Base-by-base conservation (phyloP, 139 green algal genomes). In the Prasinococcaceae sp. region DNA sequence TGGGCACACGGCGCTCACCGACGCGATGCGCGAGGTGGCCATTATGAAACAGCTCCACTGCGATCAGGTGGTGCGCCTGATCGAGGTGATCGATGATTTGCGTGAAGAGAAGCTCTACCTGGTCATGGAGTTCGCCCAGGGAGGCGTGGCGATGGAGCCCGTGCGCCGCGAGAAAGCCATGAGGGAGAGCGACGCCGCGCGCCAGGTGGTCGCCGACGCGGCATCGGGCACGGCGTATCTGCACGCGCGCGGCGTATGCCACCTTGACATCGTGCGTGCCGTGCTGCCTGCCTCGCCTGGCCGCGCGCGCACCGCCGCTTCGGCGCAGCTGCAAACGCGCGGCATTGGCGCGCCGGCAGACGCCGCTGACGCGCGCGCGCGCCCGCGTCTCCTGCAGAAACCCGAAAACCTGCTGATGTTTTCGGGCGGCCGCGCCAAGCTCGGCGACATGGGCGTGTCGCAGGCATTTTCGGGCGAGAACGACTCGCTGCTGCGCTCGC, bases 11-110 rank as follows among this genome's bases (percentile, higher is more conserved):
- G 10, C 46, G 8, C 46, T 53, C 10, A 6, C 10, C 6, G 38
- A 59, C 46, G 8, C 6, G 8, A 9, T 50, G 53, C 50, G 52
- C 17, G 73, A 84, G 59, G 74, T 85, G 26, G 33, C 49, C 6
- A 85, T 85, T 26, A 30, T 81, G 47, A 75, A 72, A 27, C 35
- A 68, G 28, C 50, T 85, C 37, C 41, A 69, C 40, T 77, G 85
- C 51, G 66, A 63, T 1, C 60, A 83, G 49, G 56, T 85, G 1
- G 77, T 85, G 26, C 61, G 73, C 40, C 51, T 85, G 30, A 56
- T 47, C 12, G 48, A 63, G 54, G 49, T 66, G 5, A 57, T 64
- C 22, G 55, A 64, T 25, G 55, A 64, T 6, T 50, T 50, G 4
- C 6, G 52, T 17, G 8, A 52, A 8, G 48, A 64, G 27, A 64